Evolutionary conservation across 2,329 filamentous ascomycete genomes (phyloP), one percentile per base, ranked within the genome.

Genomic region (Zarea fungicola): DNA sequence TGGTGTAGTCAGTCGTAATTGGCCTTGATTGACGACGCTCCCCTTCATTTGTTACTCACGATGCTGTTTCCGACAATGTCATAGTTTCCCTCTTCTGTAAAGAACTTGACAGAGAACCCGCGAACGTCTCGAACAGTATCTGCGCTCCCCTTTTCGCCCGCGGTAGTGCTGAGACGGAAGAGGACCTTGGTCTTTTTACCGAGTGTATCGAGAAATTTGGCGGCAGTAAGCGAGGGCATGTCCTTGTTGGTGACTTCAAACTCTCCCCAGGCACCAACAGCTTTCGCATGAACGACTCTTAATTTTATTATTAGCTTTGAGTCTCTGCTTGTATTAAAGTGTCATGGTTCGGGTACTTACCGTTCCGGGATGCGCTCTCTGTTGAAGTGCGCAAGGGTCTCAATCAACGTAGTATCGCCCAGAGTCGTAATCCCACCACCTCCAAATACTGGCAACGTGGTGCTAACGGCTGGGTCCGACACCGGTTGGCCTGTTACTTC

Each of bases 101-200:
- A 87, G 31, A 66, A 57, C 52, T 67, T 66, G 48, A 65, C 50
- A 2, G 84, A 81, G 58, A 86, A 87, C 1, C 85, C 85, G 51
- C 84, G 82, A 0, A 86, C 80, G 67, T 89, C 85, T 25, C 85
- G 77, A 5, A 79, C 80, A 0, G 81, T 82, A 55, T 89, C 85
- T 1, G 81, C 75, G 52, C 80, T 84, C 25, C 84, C 85, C 16
- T 78, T 73, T 37, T 77, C 83, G 6, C 82, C 81, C n/a, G 81
- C 80, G 11, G 89, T 84, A 6, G 84, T 88, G 0, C 83, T 87
- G 61, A 88, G 84, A 18, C 84, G 80, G 9, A 81, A 68, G 47
- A 87, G 84, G 5, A 80, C 68, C 0, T 80, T 68, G 44, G 63
- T 67, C 60, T 77, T 79, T 56, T 77, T 81, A 6, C 78, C 79